A percentile compares a stretch with the other conserved stretches of the same genome.
Evolutionary conservation across 208 protist genomes (phyloP).

Genomic region (Leishmania guyanensis): DNA sequence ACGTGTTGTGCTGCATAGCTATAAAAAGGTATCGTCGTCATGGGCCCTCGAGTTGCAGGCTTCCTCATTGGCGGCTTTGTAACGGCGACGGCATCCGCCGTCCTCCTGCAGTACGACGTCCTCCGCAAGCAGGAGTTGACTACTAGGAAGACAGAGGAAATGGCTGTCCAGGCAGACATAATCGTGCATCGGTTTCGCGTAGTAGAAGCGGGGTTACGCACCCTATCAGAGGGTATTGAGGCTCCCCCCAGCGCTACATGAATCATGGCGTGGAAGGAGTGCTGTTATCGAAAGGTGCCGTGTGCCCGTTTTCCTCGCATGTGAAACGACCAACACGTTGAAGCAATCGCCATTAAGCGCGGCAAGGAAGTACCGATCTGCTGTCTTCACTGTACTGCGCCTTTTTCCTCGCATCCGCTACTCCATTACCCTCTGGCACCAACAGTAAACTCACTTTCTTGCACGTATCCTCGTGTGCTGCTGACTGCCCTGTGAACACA

Average conservation of each 20-base stretch:
- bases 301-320: background rate
- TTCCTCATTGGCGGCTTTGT: slow-evolving; percentile 32
- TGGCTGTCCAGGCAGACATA: slow-evolving; percentile 24
- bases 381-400: background rate
- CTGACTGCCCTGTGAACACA: background rate
- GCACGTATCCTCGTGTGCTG: background rate
- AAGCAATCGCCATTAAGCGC: background rate
- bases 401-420: background rate
- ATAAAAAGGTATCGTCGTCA: background rate
- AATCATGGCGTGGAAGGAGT: background rate
- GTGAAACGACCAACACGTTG: background rate
- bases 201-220: slow-evolving; percentile 13
- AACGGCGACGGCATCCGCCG: slow-evolving; percentile 12
- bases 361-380: background rate
- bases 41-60: slow-evolving; percentile 21
- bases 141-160: slow-evolving; percentile 17
- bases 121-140: slow-evolving; percentile 36
- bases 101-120: slow-evolving; percentile 32
- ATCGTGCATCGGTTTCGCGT: slow-evolving; percentile 32
- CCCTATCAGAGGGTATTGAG: slow-evolving; percentile 5
- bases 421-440: background rate
- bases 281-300: background rate
- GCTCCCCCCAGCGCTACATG: background rate
- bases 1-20: background rate
- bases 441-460: background rate